Conservation (phyloP, 2,329 filamentous ascomycete genomes). For the Calonectria pseudoturangicola region DNA sequence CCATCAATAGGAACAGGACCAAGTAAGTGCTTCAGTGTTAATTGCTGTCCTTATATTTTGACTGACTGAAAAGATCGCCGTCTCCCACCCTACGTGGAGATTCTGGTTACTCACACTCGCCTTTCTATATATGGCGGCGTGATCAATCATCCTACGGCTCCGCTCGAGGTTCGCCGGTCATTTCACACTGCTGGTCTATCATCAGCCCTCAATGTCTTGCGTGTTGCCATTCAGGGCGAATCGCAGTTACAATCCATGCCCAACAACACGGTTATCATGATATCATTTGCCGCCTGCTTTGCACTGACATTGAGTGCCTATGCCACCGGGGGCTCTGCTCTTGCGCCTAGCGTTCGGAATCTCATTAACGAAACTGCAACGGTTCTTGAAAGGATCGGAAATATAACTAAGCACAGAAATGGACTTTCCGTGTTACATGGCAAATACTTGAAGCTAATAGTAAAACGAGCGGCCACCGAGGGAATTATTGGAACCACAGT, state of each 20-base stretch:
- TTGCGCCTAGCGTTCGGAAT: constrained; percentile 78
- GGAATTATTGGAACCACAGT: constrained; percentile 43
- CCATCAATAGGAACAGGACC: constrained; percentile 72
- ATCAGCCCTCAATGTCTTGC: constrained; percentile 83
- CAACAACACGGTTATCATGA: constrained; percentile 87
- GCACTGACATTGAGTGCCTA: constrained; percentile 78
- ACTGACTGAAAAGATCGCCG: constrained; percentile 63
- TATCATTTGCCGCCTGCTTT: constrained; percentile 83
- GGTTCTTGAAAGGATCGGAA: constrained; percentile 81
- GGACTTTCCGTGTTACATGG: constrained; percentile 76
- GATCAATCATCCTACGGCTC: constrained; percentile 83
- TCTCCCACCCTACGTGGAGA: constrained; percentile 84
- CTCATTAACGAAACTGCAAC: constrained; percentile 81
- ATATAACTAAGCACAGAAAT: constrained; percentile 78
- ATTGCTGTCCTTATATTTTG: not conserved
- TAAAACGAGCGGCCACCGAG: constrained; percentile 60
- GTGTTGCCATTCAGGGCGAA: constrained; percentile 83
- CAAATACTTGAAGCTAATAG: constrained; percentile 66
- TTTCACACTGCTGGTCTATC: constrained; percentile 83
- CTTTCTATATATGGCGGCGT: constrained; percentile 85
- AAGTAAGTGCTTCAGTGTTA: constrained; percentile 59
- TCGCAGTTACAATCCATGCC: constrained; percentile 83
- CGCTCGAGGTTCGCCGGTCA: constrained; percentile 81
- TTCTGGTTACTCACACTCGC: constrained; percentile 82
- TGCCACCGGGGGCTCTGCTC: constrained; percentile 72